Percentiles rank a stretch among this genome's conserved stretches.
Evolutionary conservation across 225 moss, liverwort and hornwort genomes (phyloP).

Genomic region (Rhytidiadelphus loreus): DNA sequence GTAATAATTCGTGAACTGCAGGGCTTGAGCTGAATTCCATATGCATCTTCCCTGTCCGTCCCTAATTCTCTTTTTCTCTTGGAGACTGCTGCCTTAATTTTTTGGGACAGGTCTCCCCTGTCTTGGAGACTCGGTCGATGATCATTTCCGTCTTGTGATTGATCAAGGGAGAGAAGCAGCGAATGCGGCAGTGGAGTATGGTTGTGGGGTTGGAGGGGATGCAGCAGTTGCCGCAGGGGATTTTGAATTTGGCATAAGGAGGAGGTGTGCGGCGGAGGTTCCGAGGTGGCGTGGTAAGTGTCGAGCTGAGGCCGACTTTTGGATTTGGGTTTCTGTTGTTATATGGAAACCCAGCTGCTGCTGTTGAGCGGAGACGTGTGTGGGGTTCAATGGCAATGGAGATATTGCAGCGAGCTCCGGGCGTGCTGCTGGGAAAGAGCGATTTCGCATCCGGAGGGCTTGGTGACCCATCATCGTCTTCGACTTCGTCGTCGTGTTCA

Average conservation of each 20-base stretch:
- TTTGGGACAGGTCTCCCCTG: neutral
- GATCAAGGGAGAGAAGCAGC: neutral
- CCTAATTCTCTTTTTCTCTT: neutral
- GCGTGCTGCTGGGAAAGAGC: neutral
- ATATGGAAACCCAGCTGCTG: conserved; percentile 8
- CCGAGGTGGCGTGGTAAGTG: neutral
- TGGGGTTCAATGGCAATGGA: conserved; percentile 1
- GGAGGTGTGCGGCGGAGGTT: no score
- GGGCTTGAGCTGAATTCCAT: neutral
- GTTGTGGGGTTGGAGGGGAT: neutral
- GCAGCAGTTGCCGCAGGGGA: neutral
- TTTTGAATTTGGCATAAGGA: neutral
- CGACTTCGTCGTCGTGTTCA: neutral
- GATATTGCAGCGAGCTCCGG: neutral
- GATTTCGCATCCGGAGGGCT: neutral
- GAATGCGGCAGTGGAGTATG: neutral
- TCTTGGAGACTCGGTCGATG: neutral
- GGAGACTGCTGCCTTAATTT: neutral
- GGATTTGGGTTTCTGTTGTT: conserved; percentile 26
- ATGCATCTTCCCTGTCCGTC: neutral
- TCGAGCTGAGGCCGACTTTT: conserved; percentile 1
- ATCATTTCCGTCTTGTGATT: neutral
- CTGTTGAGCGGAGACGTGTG: neutral
- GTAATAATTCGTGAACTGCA: neutral
- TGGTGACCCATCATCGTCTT: neutral